These are phyloP conservation scores for Xylaria digitata DNA, from an alignment of 2,329 filamentous ascomycete genomes.

Conservation along the genomic window DNA sequence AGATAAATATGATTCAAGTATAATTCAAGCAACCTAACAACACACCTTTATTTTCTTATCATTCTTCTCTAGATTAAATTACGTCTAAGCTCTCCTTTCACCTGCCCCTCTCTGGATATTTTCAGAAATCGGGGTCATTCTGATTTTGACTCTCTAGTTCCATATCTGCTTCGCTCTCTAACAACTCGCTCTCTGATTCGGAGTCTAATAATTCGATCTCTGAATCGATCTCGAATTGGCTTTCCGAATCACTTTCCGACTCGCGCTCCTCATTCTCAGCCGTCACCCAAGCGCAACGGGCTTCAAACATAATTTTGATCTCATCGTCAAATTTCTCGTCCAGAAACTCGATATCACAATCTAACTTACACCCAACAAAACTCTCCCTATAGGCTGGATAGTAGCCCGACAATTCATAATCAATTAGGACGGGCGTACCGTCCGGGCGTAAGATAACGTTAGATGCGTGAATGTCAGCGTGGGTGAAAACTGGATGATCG, in stretches of 20 bases:
- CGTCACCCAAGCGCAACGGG: not conserved
- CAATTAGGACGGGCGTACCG: conserved; percentile 4
- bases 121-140: too few species aligned
- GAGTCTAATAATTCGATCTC: too few species aligned
- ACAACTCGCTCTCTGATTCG: too few species aligned
- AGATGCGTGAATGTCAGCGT: conserved; percentile 6
- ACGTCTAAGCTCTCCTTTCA: not conserved
- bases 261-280: not conserved
- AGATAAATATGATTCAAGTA: too few species aligned
- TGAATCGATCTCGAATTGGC: too few species aligned
- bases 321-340: conserved; percentile 6
- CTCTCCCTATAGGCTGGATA: conserved; percentile 19
- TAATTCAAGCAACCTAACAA: too few species aligned
- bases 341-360: not conserved
- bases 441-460: conserved; percentile 16
- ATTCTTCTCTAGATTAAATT: too few species aligned
- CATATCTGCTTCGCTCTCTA: too few species aligned
- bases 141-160: too few species aligned
- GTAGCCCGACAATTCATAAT: conserved; percentile 20
- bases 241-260: too few species aligned
- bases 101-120: too few species aligned
- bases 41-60: too few species aligned
- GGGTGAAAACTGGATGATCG: conserved; percentile 11
- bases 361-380: not conserved
- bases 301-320: not conserved